Evolutionary conservation across 1,284 basidiomycete genomes (phyloP).

Genomic region (Wallemia mellicola): DNA sequence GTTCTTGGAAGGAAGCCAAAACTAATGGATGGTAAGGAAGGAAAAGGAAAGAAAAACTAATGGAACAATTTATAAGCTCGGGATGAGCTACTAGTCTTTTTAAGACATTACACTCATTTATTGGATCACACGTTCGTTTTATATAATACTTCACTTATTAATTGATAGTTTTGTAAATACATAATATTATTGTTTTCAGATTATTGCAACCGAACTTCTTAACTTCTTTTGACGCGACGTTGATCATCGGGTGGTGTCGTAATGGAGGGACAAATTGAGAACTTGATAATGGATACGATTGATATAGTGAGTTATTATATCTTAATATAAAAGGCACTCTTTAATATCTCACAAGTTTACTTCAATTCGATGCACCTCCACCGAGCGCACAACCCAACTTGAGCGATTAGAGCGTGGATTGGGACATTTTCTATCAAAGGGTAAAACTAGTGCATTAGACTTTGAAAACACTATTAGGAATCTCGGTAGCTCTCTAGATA

Average conservation of each 20-base stretch:
- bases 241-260: not conserved
- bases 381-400: not conserved
- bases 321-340: not conserved
- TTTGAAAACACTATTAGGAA: not conserved
- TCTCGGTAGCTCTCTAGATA: not conserved
- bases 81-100: not conserved
- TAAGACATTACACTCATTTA: not conserved
- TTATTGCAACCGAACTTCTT: no score
- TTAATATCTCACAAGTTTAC: no score
- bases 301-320: not conserved
- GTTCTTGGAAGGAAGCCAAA: not conserved
- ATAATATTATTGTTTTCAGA: no score
- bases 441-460: not conserved
- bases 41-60: not conserved
- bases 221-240: no score
- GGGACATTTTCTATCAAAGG: not conserved
- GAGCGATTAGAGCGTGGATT: not conserved
- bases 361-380: not conserved
- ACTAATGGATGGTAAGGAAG: not conserved
- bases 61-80: not conserved
- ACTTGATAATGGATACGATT: not conserved
- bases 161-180: no score
- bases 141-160: not conserved
- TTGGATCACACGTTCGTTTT: not conserved
- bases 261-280: not conserved